Percentiles rank a stretch among this genome's conserved stretches.
These are phyloP conservation scores for Panicum miliaceum DNA, from an alignment of 176 grass and related monocot genomes.

Conservation along the genomic window DNA sequence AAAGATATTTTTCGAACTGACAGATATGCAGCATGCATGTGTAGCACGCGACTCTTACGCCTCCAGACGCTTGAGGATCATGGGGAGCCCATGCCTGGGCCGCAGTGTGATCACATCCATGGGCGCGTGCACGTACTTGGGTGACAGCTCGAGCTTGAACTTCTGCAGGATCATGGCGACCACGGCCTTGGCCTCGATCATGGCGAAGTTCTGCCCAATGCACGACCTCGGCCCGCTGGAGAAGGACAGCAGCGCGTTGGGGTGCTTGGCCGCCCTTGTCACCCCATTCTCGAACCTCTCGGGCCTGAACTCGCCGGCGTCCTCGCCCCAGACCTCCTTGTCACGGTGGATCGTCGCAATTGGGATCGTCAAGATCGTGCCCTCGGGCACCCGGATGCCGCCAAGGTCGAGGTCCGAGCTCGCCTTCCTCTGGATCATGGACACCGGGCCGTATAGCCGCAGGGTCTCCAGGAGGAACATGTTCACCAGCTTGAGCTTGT, in stretches of 20 bases:
- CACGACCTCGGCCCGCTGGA: constrained; percentile 51
- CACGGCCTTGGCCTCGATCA: constrained; percentile 58
- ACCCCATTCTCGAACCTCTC: constrained; percentile 55
- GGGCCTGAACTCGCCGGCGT: constrained; percentile 52
- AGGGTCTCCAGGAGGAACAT: constrained; percentile 60
- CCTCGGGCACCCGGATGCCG: constrained; percentile 28
- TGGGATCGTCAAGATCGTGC: constrained; percentile 2
- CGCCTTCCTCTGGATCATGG: background rate
- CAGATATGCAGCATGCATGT: too few relatives aligned
- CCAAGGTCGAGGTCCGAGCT: constrained; percentile 4
- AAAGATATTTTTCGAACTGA: too few relatives aligned
- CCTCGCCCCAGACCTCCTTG: constrained; percentile 62
- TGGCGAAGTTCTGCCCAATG: constrained; percentile 67
- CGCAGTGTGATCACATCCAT: constrained; percentile 39
- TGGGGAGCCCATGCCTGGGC: constrained; percentile 44
- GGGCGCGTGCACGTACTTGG: constrained; percentile 53
- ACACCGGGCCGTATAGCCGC: constrained; percentile 31
- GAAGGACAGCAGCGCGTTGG: constrained; percentile 56
- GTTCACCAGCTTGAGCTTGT: constrained; percentile 41
- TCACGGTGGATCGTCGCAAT: constrained; percentile 45
- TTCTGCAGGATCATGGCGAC: constrained; percentile 55
- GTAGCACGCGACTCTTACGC: background rate
- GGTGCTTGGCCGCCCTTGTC: constrained; percentile 44
- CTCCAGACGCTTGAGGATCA: constrained; percentile 37
- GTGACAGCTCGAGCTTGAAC: constrained; percentile 56